Conservation (phyloP, 2,329 filamentous ascomycete species). For the Basipetospora chlamydospora region DNA sequence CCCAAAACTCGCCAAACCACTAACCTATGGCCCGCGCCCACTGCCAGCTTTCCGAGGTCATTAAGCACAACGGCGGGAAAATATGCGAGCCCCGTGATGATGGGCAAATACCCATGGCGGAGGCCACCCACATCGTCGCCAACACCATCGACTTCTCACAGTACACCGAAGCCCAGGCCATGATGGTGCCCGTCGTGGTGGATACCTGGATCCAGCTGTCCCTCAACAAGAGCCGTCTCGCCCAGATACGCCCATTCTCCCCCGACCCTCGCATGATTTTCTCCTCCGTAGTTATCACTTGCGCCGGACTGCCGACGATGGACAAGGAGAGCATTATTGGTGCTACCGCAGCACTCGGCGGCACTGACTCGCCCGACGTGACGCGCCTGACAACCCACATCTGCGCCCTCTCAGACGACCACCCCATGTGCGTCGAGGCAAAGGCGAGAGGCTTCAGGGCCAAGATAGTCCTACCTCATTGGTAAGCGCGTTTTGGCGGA, state of each 20-base stretch:
- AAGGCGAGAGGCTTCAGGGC: conserved; percentile 50
- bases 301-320: conserved; percentile 67
- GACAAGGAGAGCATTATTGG: conserved; percentile 90
- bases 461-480: conserved; percentile 86
- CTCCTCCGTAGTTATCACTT: conserved; percentile 67
- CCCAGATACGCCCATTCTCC: conserved; percentile 70
- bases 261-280: conserved; percentile 88
- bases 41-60: conserved; percentile 24
- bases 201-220: conserved; percentile 67
- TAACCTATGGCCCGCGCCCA: too few relatives aligned
- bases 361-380: conserved; percentile 58
- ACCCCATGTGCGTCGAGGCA: conserved; percentile 54
- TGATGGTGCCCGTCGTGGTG: conserved; percentile 73
- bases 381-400: conserved; percentile 74
- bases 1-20: too few relatives aligned
- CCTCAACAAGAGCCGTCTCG: conserved; percentile 52
- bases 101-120: conserved; percentile 30
- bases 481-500: conserved; percentile 34
- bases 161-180: conserved; percentile 58
- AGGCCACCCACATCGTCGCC: conserved; percentile 44
- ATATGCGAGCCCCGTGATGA: conserved; percentile 32
- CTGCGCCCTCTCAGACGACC: conserved; percentile 63
- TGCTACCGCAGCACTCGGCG: conserved; percentile 78
- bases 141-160: conserved; percentile 84
- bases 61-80: conserved; percentile 34